Evolutionary conservation across 2,329 filamentous ascomycete species (phyloP).

Genomic region (Sclerotinia sclerotiorum): DNA sequence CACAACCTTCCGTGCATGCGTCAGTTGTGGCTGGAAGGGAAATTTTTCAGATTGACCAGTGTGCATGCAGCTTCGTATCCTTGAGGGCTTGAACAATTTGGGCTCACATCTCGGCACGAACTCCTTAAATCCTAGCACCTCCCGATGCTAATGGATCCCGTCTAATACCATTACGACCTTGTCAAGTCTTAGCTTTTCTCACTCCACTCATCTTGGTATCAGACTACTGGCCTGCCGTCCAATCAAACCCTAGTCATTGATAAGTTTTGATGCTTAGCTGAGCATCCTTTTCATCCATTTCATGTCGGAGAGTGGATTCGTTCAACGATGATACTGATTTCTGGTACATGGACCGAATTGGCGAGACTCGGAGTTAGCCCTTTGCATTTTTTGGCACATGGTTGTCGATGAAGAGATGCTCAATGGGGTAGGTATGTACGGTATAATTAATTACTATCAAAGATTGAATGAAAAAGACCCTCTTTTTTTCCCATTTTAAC

Average conservation of each 20-base stretch:
- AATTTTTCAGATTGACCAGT: constrained; percentile 8
- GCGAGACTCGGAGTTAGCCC: background rate
- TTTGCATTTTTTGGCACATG: background rate
- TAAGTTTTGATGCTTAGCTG: constrained; percentile 5
- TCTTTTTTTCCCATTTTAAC: background rate
- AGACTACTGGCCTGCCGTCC: background rate
- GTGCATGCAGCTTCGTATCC: background rate
- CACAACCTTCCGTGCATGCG: constrained; percentile 12
- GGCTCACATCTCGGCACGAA: constrained; percentile 22
- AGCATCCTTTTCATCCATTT: background rate
- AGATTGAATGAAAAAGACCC: background rate
- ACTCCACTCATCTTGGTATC: background rate
- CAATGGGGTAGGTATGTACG: background rate
- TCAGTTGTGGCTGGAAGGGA: constrained; percentile 14
- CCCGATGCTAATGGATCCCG: background rate
- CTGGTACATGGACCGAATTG: constrained; percentile 1
- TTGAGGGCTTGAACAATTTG: constrained; percentile 7
- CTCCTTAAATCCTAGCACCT: constrained; percentile 10
- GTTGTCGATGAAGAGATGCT: background rate
- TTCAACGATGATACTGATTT: background rate
- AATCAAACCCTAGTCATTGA: constrained; percentile 17
- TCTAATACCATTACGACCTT: background rate
- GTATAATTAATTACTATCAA: background rate
- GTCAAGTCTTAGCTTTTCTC: constrained; percentile 4
- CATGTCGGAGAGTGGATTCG: constrained; percentile 9